Evolutionary conservation across 768 basidiomycete genomes (phyloP).

Genomic region (Tulasnella sp.): DNA sequence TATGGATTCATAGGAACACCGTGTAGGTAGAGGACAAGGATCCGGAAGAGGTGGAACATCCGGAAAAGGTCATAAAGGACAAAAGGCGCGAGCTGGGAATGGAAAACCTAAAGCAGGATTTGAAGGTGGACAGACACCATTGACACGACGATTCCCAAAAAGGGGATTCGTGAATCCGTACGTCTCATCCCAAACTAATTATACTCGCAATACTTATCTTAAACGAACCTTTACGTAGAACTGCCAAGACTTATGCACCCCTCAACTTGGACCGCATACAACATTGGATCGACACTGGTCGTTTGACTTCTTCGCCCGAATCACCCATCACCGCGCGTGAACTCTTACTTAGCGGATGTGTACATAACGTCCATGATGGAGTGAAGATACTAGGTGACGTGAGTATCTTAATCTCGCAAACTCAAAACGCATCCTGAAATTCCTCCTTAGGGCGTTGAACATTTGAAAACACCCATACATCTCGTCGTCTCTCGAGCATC

Average conservation of each 20-base stretch:
- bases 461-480: conserved; percentile 58
- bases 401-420: conserved; percentile 22
- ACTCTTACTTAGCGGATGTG: conserved; percentile 69
- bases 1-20: conserved; percentile 76
- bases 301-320: conserved; percentile 61
- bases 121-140: conserved; percentile 94
- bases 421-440: not conserved
- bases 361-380: conserved; percentile 82
- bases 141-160: conserved; percentile 84
- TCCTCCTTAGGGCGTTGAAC: conserved; percentile 43
- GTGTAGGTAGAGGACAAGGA: conserved; percentile 85
- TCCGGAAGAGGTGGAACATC: conserved; percentile 86
- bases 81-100: conserved; percentile 81
- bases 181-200: conserved; percentile 24
- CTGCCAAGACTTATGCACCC: conserved; percentile 60
- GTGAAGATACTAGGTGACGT: conserved; percentile 85
- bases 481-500: conserved; percentile 78
- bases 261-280: conserved; percentile 82
- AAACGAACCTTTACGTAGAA: too few relatives aligned
- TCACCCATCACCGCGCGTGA: conserved; percentile 81
- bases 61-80: conserved; percentile 89
- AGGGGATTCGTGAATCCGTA: conserved; percentile 88
- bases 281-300: conserved; percentile 78
- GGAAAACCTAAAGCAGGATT: conserved; percentile 73
- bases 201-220: not conserved